phyloP scores from a whole-genome alignment of 306 rosid species.

The Mucuna pruriens region DNA sequence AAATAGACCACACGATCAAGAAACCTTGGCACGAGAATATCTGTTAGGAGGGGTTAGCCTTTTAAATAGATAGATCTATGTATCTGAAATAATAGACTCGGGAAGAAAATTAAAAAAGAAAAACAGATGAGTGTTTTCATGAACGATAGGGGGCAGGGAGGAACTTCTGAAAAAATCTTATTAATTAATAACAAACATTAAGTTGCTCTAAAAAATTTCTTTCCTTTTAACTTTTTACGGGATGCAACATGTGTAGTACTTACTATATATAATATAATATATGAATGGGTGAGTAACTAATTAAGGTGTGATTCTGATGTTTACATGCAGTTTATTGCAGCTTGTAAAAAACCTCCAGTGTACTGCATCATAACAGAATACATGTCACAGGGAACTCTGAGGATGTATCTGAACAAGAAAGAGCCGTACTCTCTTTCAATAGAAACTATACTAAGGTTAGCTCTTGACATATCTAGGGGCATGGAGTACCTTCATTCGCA shows the following conservation, averaged over 20 bases:
- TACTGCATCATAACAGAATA: constrained; percentile 96
- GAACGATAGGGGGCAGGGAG: background rate
- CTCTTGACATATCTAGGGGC: constrained; percentile 95
- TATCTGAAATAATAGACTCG: too few species aligned
- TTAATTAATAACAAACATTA: background rate
- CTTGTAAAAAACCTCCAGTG: constrained; percentile 95
- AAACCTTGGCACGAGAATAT: too few species aligned
- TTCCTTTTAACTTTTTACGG: background rate
- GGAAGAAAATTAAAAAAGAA: background rate
- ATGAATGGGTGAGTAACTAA: background rate
- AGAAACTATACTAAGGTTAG: constrained; percentile 88
- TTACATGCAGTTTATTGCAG: constrained; percentile 83
- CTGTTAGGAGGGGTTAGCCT: too few species aligned
- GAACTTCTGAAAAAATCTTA: background rate
- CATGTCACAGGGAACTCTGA: constrained; percentile 98
- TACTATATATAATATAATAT: background rate
- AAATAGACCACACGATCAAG: background rate
- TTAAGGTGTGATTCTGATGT: constrained; percentile 27
- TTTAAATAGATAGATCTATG: too few species aligned
- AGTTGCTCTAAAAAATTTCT: constrained; percentile 1
- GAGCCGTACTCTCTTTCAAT: constrained; percentile 94
- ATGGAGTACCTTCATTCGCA: constrained; percentile 99
- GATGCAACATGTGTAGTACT: background rate
- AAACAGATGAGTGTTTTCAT: background rate
- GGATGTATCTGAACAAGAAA: constrained; percentile 98